Percentiles rank a stretch among this genome's conserved stretches.
Evolutionary conservation across 2,329 filamentous ascomycete genomes (phyloP).

Genomic region (Curvularia verruculosa): DNA sequence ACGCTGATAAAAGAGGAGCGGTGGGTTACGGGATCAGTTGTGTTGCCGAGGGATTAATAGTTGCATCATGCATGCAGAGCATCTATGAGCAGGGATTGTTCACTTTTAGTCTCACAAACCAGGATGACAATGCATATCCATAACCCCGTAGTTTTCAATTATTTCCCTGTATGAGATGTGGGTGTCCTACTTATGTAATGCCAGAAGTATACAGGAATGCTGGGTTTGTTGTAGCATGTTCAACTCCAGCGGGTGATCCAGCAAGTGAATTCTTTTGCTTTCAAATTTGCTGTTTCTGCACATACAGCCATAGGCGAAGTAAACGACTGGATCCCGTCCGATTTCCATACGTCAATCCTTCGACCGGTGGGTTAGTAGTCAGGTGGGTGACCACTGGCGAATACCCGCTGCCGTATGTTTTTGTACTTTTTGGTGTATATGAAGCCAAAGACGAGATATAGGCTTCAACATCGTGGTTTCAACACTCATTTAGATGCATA

Average conservation of each 20-base stretch:
- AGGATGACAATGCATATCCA: too few relatives aligned
- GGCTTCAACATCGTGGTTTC: too few relatives aligned
- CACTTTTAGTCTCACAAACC: too few relatives aligned
- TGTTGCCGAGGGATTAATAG: constrained; percentile 47
- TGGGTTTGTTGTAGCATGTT: too few relatives aligned
- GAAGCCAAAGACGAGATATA: too few relatives aligned
- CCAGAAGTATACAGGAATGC: too few relatives aligned
- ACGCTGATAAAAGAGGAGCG: background rate
- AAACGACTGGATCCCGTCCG: constrained; percentile 13
- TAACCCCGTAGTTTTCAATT: background rate
- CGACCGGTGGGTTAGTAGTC: constrained; percentile 13
- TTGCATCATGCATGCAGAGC: background rate
- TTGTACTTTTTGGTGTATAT: background rate
- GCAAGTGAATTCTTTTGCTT: too few relatives aligned
- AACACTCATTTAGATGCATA: too few relatives aligned
- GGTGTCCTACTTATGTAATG: too few relatives aligned
- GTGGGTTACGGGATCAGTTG: constrained; percentile 1
- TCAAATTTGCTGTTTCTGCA: background rate
- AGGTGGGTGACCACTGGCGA: constrained; percentile 17
- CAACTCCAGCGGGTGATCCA: too few relatives aligned
- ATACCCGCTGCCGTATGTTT: constrained; percentile 14
- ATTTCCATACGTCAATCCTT: constrained; percentile 16
- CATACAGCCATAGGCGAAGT: constrained; percentile 20
- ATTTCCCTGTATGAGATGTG: too few relatives aligned
- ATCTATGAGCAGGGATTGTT: background rate